Evolutionary conservation across 2,329 filamentous ascomycete genomes (phyloP), one percentile per base, ranked within the genome.

Genomic region (Fusarium clavum): DNA sequence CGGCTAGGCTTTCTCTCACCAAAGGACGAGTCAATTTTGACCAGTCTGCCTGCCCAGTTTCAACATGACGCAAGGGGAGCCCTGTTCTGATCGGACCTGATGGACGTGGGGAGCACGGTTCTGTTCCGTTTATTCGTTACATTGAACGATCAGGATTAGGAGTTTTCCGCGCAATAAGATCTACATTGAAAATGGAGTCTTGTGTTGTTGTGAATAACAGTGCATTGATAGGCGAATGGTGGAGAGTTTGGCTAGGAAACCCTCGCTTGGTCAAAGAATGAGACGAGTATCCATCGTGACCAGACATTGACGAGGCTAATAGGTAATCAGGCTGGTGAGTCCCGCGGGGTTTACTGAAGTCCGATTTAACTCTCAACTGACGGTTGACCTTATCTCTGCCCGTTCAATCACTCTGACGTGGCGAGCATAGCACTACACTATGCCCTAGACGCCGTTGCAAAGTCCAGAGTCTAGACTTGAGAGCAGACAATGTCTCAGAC

Each of bases 1-100:
- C 73, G 71, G 41, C 69, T 63, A 74, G 73, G 73, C 73, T 73
- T 75, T 75, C 65, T 73, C 47, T 71, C 49, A 40, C 41, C 64
- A 49, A 27, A 48, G 27, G 22, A 30, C 30, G n/a, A 22, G 53
- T 22, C 43, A 38, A 45, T 44, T 67, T 55, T 55, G 53, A 10
- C 49, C 32, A 68, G 57, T 75, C 67, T 70, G 72, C 71, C 73
- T 67, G 34, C 41, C 73, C 45, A 59, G 49, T 60, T 40, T 64
- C 64, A 47, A 48, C 63, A 71, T 75, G 72, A 73, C 69, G 73
- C 73, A 73, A 75, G 72, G 73, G 63, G 55, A 63, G 53, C 61
- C 66, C 57, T 29, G 67, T 64, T 27, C 40, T 64, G 59, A 64
- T 64, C 44, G 56, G 57, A 48, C 40, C 44, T 58, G 57, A 53